Percentiles rank a stretch among this genome's conserved stretches.
Evolutionary conservation across 2,329 filamentous ascomycete genomes (phyloP).

Genomic region (Aspergillus texensis): DNA sequence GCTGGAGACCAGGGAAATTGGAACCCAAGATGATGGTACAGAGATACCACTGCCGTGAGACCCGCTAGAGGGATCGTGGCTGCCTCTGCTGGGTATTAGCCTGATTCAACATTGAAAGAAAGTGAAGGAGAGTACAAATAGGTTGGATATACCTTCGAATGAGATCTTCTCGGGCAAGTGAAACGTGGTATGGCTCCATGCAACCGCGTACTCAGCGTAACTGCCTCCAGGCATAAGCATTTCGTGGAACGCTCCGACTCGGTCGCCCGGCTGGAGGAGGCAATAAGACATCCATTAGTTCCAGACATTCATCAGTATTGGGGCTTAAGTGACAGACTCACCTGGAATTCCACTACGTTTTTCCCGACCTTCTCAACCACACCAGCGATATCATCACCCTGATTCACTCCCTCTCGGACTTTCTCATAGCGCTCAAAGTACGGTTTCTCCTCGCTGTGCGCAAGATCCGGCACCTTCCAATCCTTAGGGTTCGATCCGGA

Average conservation of each 20-base stretch:
- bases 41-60: conserved; percentile 56
- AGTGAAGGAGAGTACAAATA: no score
- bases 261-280: conserved; percentile 48
- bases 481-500: conserved; percentile 50
- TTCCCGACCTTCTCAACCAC: conserved; percentile 55
- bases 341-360: conserved; percentile 57
- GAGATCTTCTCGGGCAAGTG: conserved; percentile 53
- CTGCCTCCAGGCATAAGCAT: conserved; percentile 54
- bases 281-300: no score
- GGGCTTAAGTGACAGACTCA: background rate
- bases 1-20: conserved; percentile 53
- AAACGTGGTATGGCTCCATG: conserved; percentile 57
- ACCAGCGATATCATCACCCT: conserved; percentile 58
- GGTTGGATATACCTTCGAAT: conserved; percentile 51
- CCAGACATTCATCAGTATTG: no score
- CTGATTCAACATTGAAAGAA: no score
- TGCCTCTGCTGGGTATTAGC: conserved; percentile 44
- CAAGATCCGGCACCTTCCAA: conserved; percentile 35
- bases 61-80: conserved; percentile 60
- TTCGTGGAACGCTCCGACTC: conserved; percentile 53
- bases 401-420: conserved; percentile 36
- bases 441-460: background rate
- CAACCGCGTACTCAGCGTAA: conserved; percentile 61
- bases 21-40: conserved; percentile 52
- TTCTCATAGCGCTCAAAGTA: no score